Evolutionary conservation across 352 stramenopile species (phyloP).

Genomic region (Pythium brachiatum): DNA sequence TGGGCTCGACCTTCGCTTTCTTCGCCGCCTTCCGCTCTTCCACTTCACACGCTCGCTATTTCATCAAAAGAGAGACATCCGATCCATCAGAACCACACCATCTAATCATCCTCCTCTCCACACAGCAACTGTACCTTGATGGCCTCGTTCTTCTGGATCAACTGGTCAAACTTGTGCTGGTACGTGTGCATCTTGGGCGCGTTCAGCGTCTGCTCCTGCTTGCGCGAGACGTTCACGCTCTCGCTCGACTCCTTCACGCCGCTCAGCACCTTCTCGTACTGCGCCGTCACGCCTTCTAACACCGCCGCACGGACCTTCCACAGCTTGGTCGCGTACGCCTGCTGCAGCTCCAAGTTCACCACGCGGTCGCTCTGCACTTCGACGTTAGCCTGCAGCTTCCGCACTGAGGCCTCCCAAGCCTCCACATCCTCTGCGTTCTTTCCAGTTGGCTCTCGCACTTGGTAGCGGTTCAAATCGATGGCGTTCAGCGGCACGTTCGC

Average conservation of each 20-base stretch:
- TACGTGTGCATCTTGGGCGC: conserved; percentile 56
- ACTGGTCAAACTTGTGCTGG: conserved; percentile 49
- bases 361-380: conserved; percentile 70
- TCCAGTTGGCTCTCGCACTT: conserved; percentile 40
- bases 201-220: conserved; percentile 72
- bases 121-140: conserved; percentile 40
- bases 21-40: conserved; percentile 30
- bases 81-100: background rate
- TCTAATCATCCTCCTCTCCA: background rate
- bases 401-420: conserved; percentile 55
- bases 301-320: conserved; percentile 59
- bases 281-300: conserved; percentile 62
- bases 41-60: conserved; percentile 30
- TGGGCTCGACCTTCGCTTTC: conserved; percentile 30
- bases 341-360: conserved; percentile 71
- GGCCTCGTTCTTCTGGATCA: conserved; percentile 62
- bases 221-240: conserved; percentile 57
- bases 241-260: conserved; percentile 38
- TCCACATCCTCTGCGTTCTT: conserved; percentile 38
- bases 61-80: background rate
- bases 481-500: conserved; percentile 66
- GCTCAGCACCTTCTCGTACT: conserved; percentile 44
- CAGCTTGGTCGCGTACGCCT: conserved; percentile 67
- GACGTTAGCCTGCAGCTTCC: conserved; percentile 45
- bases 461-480: conserved; percentile 74